phyloP scores from a whole-genome alignment of 768 basidiomycete genomes.

The Chalciporus chontae region DNA sequence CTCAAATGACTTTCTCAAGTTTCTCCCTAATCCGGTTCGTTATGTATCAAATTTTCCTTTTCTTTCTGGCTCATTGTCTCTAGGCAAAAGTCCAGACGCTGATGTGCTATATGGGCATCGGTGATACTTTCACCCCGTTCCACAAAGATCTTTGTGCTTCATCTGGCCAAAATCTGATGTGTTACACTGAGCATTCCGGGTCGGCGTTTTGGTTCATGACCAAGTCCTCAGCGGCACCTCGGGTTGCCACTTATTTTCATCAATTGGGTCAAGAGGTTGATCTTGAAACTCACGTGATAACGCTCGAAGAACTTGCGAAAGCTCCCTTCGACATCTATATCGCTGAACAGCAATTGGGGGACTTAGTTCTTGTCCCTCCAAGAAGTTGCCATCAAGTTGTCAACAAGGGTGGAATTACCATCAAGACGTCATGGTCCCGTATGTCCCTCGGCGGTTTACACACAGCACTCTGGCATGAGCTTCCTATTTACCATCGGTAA shows the following conservation, averaged over 20 bases:
- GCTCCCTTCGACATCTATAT: conserved; percentile 72
- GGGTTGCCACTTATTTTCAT: conserved; percentile 57
- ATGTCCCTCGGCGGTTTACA: conserved; percentile 67
- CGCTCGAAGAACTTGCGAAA: conserved; percentile 55
- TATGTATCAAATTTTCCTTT: background rate
- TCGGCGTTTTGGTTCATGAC: conserved; percentile 91
- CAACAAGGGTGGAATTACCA: conserved; percentile 73
- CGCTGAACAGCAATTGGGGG: conserved; percentile 69
- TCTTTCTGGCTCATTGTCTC: conserved; percentile 4
- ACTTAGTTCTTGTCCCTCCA: conserved; percentile 78
- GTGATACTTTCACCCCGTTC: conserved; percentile 79
- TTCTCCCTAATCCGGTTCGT: conserved; percentile 52
- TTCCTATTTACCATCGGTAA: conserved; percentile 78
- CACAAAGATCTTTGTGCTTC: conserved; percentile 86
- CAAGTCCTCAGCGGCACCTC: conserved; percentile 49
- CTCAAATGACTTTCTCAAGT: conserved; percentile 53
- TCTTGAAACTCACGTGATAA: conserved; percentile 65
- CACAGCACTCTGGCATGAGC: conserved; percentile 63
- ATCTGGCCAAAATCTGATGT: conserved; percentile 86
- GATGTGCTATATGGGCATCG: conserved; percentile 82
- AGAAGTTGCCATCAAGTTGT: conserved; percentile 82
- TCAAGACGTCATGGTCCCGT: conserved; percentile 85
- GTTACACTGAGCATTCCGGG: conserved; percentile 66
- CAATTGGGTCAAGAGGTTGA: conserved; percentile 48
- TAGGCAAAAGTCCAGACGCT: conserved; percentile 69